phyloP scores from a whole-genome alignment of 345 rosid genomes.

The Salix dunnii region DNA sequence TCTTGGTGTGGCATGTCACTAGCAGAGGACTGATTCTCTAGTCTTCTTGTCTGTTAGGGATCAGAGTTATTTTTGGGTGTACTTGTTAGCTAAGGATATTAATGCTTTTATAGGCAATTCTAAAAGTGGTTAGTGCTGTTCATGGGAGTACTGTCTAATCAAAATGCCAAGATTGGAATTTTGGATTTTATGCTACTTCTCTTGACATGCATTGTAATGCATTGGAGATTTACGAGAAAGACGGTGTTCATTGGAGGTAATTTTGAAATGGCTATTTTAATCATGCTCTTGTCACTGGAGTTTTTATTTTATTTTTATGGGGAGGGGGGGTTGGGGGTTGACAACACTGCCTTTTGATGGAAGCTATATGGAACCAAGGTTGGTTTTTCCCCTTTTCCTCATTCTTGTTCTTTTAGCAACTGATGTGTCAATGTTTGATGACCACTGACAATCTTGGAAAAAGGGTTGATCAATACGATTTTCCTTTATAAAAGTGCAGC shows the following conservation, averaged over 20 bases:
- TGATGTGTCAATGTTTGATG: not conserved
- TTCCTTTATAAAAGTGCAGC: not conserved
- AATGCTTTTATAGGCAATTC: not conserved
- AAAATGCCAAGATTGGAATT: not conserved
- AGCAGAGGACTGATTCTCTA: not conserved
- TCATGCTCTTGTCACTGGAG: not conserved
- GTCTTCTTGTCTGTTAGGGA: not conserved
- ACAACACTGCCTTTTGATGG: not conserved
- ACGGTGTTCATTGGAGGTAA: not conserved
- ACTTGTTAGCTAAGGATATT: not conserved
- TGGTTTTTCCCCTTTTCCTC: not conserved
- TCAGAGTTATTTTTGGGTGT: not conserved
- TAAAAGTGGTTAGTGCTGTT: not conserved
- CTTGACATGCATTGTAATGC: not conserved
- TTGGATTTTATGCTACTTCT: not conserved
- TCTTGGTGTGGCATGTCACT: not conserved
- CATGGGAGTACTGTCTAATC: not conserved
- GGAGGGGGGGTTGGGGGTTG: not conserved
- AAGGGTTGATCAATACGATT: not conserved
- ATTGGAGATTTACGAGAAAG: not conserved
- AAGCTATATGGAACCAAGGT: not conserved
- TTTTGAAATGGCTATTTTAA: not conserved
- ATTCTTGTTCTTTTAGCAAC: not conserved
- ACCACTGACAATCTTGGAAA: not conserved
- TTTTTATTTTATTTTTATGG: too few relatives aligned